Base-by-base conservation (phyloP, 2,329 filamentous ascomycete species). In the Penicillium sp. region DNA sequence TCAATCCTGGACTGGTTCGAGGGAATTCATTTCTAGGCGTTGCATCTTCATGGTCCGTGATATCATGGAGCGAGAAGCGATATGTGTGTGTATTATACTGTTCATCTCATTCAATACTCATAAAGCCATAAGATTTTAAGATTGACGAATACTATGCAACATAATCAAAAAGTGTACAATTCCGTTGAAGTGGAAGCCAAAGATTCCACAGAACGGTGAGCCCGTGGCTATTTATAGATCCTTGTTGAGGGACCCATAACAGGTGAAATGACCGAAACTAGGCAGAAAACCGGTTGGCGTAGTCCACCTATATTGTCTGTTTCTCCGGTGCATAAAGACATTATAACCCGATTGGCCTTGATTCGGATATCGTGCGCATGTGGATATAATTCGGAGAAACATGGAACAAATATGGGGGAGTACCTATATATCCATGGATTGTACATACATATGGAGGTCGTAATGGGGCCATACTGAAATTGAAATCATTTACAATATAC, bases 331-430 rank as follows among this genome's bases (percentile, higher is more conserved):
- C 38, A 35, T 3, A 21, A 44, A 18, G 23, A 5, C 34, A 49
- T 45, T 49, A 52, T 6, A 5, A 18, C 8, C 7, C 46, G 39
- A 56, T 56, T 53, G 54, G 54, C 39, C 29, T 56, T 31, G 54
- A 56, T 35, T 54, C 50, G 39, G 40, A 53, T 16, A 7, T 13
- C 25, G 7, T 52, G 50, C 32, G 3, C 32, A 34, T 34, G 32
- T 34, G 32, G 37, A 12, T 32, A 42, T 35, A 45, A 35, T 7
- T 38, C 37, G 45, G 50, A 56, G 46, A 56, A 52, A 53, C 34
- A 49, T 21, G 21, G 18, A 35, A 49, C 21, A 50, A 37, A 37
- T 46, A 42, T 51, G 41, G 54, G 23, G 29, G 38, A 34, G 32
- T 13, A 8, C 25, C 7, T 27, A 27, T 8, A 21, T 21, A 21